Base-by-base conservation (phyloP, 345 rosid genomes). In the Brassica napus region DNA sequence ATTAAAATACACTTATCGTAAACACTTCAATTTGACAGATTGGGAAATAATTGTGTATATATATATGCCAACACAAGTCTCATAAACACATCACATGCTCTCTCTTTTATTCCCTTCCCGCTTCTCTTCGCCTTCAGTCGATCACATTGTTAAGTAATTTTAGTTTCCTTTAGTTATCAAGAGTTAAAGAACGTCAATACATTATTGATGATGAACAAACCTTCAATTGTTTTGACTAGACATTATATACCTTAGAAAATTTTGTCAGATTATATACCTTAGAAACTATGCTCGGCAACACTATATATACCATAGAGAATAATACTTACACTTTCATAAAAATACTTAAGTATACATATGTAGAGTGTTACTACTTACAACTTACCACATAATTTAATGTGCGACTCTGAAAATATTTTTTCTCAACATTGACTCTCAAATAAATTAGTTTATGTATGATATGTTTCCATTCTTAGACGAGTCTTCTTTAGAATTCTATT, bases 51-150 rank as follows among this genome's bases (percentile, higher is more conserved):
- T 72, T 42, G 62, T 78, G 67, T 65, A 21, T 4, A 77, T 62
- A 77, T 62, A 18, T 7, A 11, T 35, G 21, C 15, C 30, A 58
- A 34, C 69, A 9, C 68, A 60, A 39, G 70, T 49, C 65, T 62
- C 37, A 3, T 72, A 79, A 79, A 79, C 82, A 79, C 73, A 73
- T 68, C 82, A 79, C 82, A 73, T 79, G 82, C 57, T 8, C 47
- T 72, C 49, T 66, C 26, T 44, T 72, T 59, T 79, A 54, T 67
- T 44, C 63, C 69, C 30, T 44, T 73, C 73, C 62, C 42, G 64
- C 21, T 37, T 79, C 74, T 34, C 69, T 31, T 73, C 64, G 9
- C 47, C 73, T 44, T 59, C 21, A 57, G 68, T 66, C 28, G 23
- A 23, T 67, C 69, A 32, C 72, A 73, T 78, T 30, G 67, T 54